Evolutionary conservation across 805 yeast genomes (phyloP), one percentile per base, ranked within the genome.

Genomic region (Saccharomyces mikatae): DNA sequence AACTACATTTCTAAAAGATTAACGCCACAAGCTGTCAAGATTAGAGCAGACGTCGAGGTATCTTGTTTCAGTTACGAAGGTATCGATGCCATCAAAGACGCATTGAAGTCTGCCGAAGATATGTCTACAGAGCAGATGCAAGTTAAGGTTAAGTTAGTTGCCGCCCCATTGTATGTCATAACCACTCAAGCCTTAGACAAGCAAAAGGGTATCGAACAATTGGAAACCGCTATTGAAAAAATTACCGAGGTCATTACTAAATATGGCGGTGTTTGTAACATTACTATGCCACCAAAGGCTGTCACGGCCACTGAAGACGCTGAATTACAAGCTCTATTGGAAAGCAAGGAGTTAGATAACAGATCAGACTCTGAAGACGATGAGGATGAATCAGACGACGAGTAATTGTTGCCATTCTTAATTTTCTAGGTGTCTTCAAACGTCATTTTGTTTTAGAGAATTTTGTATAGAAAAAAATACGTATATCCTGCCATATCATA

Each of bases 251-350:
- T 83, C 50, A 90, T 94, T 65, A 80, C 79, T 57, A 76, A 79
- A 22, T 79, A 81, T 53, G 96, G 89, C 52, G 99, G 99, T 68
- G 80, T 82, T 55, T 86, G 96, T 71, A 89, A 87, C 62, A 86
- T 92, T 60, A 90, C 95, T 53, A 92, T 92, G 97, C 92, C 96
- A 65, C 98, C 99, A 69, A 92, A 91, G 82, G 97, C 98, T 47
- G 98, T 94, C 62, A 90, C 97, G 54, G 98, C 96, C 57, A 88
- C 94, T 57, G 99, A 94, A 72, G 99, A 94, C 72, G 98, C 97
- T 57, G 97, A 91, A 75, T 82, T 94, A 68, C 96, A 90, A 74
- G 96, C 96, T 57, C 81, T 94, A 61, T 84, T 94, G 82, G 97
- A 92, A 75, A 82, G 88, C 70, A 88, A 89, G 70, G 97, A 89